A percentile compares a stretch with the other conserved stretches of the same genome.
Evolutionary conservation across 495 filamentous ascomycete genomes (phyloP).

Genomic region (Durotheca rogersii): DNA sequence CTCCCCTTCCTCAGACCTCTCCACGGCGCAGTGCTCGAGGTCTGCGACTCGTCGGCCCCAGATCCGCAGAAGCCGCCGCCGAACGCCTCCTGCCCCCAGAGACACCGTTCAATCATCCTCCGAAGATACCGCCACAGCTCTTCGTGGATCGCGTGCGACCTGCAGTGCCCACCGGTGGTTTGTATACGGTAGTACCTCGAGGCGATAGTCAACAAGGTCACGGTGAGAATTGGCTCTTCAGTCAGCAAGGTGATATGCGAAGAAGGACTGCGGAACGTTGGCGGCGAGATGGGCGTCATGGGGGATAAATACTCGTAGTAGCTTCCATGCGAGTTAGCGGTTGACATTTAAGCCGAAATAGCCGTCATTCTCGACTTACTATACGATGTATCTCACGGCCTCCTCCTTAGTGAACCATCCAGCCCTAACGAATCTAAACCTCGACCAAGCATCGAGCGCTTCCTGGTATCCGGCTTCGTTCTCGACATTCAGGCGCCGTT

Average conservation of each 20-base stretch:
- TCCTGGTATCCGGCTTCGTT: constrained; percentile 57
- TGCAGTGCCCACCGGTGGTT: constrained; percentile 77
- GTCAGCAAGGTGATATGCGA: constrained; percentile 75
- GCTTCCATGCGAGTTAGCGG: constrained; percentile 45
- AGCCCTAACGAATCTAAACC: constrained; percentile 87
- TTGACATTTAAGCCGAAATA: neutral
- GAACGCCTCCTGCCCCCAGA: constrained; percentile 95
- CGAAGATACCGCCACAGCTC: constrained; percentile 93
- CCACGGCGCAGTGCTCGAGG: constrained; percentile 61
- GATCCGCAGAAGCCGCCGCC: constrained; percentile 83
- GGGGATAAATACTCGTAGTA: constrained; percentile 89
- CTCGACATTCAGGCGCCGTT: constrained; percentile 36
- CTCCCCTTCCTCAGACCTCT: constrained; percentile 66
- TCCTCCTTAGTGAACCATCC: constrained; percentile 96
- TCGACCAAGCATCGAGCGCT: constrained; percentile 81
- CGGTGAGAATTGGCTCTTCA: constrained; percentile 87
- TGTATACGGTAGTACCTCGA: constrained; percentile 79
- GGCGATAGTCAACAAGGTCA: constrained; percentile 86
- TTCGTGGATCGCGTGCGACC: constrained; percentile 89
- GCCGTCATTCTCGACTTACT: constrained; percentile 54
- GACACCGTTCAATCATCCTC: constrained; percentile 88
- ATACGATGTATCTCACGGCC: constrained; percentile 88
- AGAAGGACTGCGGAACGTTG: constrained; percentile 72
- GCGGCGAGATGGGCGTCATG: constrained; percentile 86
- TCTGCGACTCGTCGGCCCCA: constrained; percentile 64